Evolutionary conservation across 1,284 basidiomycete species (phyloP), one percentile per base, ranked within the genome.

Genomic region (Polyporus tsugae): DNA sequence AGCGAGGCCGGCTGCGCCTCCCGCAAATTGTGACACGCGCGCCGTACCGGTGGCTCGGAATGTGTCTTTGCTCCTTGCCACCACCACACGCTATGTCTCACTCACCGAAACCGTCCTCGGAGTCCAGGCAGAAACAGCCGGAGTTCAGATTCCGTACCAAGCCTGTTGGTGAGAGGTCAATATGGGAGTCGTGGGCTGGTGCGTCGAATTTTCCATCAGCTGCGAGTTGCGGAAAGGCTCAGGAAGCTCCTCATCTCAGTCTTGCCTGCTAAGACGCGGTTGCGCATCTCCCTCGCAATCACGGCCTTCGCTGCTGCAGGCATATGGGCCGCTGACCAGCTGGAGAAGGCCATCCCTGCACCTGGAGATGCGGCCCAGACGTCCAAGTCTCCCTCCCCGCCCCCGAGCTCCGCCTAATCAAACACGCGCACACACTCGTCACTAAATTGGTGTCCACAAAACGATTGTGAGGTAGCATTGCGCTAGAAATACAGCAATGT

Each of bases 231-330:
- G 49, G 22, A 15, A 19, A 44, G 29, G 0, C 25, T 22, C 57
- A 49, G 57, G 7, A 41, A n/a, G 29, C 22, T 36, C 35, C 38
- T 38, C 35, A 35, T 38, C 52, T 36, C 72, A 91, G 90, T 84
- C 33, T 81, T 92, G 42, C 88, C 91, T 29, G 80, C 89, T 7
- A 81, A 82, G 55, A 89, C 89, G 35, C 86, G 90, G 36, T 81
- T 91, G n/a, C 81, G 79, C 63, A 75, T 91, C 58, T 90, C 90
- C 10, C 78, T 90, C 62, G 86, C 81, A 1, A 74, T 88, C 46
- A 90, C 87, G 64, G 80, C 82, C 1, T 76, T 90, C 49, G 89
- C 86, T 10, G 78, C 79, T 7, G 79, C 79, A 15, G 90, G 91
- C 10, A 76, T 91, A 13, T 77, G 82, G 65, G 73, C 86, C 46